These are phyloP conservation scores for Phytophthora podocarpi DNA, from an alignment of 352 stramenopile species.

Conservation along the genomic window DNA sequence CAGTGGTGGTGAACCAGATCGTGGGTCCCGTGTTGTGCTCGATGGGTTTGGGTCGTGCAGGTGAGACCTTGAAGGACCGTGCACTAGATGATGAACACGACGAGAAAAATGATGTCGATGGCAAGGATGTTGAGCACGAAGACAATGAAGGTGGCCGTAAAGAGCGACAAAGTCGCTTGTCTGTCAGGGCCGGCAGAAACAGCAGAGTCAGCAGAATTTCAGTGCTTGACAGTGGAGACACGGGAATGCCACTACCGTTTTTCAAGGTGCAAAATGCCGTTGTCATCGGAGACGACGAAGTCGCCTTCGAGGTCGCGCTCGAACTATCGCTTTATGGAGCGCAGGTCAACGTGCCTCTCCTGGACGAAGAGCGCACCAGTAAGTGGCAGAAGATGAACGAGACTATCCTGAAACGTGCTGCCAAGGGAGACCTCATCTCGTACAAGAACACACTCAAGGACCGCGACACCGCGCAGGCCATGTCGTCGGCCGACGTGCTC, in stretches of 20 bases:
- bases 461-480: constrained; percentile 35
- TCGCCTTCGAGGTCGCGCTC: constrained; percentile 67
- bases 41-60: constrained; percentile 53
- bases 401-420: constrained; percentile 49
- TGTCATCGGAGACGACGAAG: constrained; percentile 68
- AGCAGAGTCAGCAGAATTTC: neutral
- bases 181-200: neutral
- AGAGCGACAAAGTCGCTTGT: neutral
- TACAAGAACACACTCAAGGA: constrained; percentile 74
- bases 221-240: neutral
- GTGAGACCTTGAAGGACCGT: constrained; percentile 51
- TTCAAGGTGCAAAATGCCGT: constrained; percentile 55
- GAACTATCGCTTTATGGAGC: constrained; percentile 69
- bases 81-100: constrained; percentile 3
- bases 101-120: constrained; percentile 10
- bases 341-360: constrained; percentile 60
- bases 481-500: constrained; percentile 57
- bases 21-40: constrained; percentile 68
- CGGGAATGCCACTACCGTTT: constrained; percentile 34
- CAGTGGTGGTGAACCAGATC: constrained; percentile 78
- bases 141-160: neutral
- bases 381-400: constrained; percentile 75
- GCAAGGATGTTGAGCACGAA: neutral
- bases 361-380: constrained; percentile 59
- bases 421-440: constrained; percentile 66